phyloP scores from a whole-genome alignment of 176 grass and related monocot species.

The Hyparrhenia diplandra region DNA sequence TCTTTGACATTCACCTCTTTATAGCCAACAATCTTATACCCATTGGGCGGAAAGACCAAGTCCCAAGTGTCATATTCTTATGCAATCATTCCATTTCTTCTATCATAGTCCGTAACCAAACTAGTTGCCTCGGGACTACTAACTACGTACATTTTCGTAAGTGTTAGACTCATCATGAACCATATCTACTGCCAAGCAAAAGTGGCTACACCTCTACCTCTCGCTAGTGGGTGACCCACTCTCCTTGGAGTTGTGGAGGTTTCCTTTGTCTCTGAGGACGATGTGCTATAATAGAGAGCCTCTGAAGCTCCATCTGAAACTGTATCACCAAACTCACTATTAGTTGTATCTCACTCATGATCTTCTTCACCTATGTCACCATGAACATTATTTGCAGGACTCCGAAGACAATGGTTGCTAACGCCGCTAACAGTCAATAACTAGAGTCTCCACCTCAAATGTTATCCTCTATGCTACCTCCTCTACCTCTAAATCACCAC shows the following conservation, averaged over 20 bases:
- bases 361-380: not conserved
- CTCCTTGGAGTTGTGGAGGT: not conserved
- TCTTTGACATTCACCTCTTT: conserved; percentile 8
- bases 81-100: conserved; percentile 17
- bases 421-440: not conserved
- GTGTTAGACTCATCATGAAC: not conserved
- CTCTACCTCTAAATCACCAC: not conserved
- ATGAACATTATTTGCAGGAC: not conserved
- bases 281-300: not conserved
- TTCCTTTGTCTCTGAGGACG: not conserved
- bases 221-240: not conserved
- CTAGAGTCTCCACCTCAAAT: not conserved
- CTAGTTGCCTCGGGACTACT: not conserved
- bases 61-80: not conserved
- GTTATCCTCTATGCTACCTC: not conserved
- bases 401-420: not conserved
- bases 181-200: not conserved
- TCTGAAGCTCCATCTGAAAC: not conserved
- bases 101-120: not conserved
- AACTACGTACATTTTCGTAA: not conserved
- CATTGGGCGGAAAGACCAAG: conserved; percentile 14
- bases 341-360: not conserved
- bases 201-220: not conserved
- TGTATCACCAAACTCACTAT: not conserved
- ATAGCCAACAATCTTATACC: conserved; percentile 15